Evolutionary conservation across 768 basidiomycete species (phyloP), one percentile per base, ranked within the genome.

Genomic region (Amanita thiersii): DNA sequence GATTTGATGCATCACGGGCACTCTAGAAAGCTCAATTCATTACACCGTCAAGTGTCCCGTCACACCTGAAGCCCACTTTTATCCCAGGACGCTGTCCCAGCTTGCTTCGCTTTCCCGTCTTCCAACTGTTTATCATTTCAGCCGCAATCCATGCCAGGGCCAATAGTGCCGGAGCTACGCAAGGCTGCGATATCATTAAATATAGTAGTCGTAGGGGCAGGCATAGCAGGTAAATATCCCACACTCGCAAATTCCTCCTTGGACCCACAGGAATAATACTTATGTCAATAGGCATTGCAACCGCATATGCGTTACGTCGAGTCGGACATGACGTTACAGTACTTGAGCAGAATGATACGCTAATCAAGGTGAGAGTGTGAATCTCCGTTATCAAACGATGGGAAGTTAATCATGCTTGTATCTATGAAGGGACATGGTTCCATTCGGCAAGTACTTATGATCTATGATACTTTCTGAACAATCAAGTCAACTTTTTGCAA

Each of bases 311-410:
- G 11, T 62, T 83, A 30, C 65, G 65, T 33, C 68, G 66, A 49
- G 70, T 70, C 4, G 80, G 81, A 4, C 81, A 83, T 57, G 58
- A 63, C 23, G 79, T 81, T n/a, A 59, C 68, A 2, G 67, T 83
- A 2, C 54, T 81, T 15, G 80, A 82, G 52, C 60, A 65, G 45
- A 58, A 55, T 12, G 61, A 65, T 42, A 69, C 15, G 37, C 23
- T 38, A 15, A n/a, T 14, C 8, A 25, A 25, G 23, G 12, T 38
- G 34, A 35, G 34, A 17, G 12, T 5, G 4, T 17, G 10, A 14
- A 19, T 35, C 14, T 9, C 15, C 20, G 17, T 17, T 4, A n/a
- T 35, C 34, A 10, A 10, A 17, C 34, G 18, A 35, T 10, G 14
- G n/a, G n/a, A 17, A 35, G 17, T 35, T 18, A 35, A 35, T 18